Evolutionary conservation across 2,329 filamentous ascomycete genomes (phyloP), one percentile per base, ranked within the genome.

Genomic region (Botrytis sinoallii): DNA sequence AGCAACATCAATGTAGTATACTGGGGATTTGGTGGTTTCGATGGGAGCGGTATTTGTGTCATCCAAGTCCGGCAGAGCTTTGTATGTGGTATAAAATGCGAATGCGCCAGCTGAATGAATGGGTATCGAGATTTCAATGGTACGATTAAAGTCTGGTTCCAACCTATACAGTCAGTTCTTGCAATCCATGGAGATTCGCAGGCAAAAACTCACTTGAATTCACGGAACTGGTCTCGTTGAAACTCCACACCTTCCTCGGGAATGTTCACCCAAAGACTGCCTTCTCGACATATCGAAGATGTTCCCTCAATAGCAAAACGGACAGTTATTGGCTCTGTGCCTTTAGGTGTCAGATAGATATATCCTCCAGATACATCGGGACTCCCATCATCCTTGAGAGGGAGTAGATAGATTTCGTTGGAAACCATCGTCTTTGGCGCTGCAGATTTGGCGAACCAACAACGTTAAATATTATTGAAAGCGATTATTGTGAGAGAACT

Each of bases 181-280:
- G 38, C 32, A 46, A 40, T 60, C 71, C 22, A 22, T 46, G 44
- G 42, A 65, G 12, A 42, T 22, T 57, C 46, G 35, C 12, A 68
- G 25, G 75, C 14, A 29, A 74, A 67, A 52, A 82, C 91, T 82
- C 87, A 98, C 95, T 93, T 95, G 88, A 92, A 97, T 84, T 97
- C 92, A 79, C 90, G 90, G 83, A 97, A 99, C 48, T 88, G 87
- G 79, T 92, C 87, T 78, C 96, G 91, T 77, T 90, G 88, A 81
- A 98, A 99, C 61, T 90, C 85, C 68, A 89, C 85, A 74, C 91
- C 94, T 79, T 91, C 86, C 75, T 91, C 88, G 12, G 96, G 96
- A 75, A 98, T 93, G 83, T 99, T 99, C 80, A 97, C 92, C 95
- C 96, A 99, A 76, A 99, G 87, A 81, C 93, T 98, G 74, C 97